A percentile compares a stretch with the other conserved stretches of the same genome.
phyloP scores from a whole-genome alignment of 2,329 filamentous ascomycete species.

The Trichoderma breve region DNA sequence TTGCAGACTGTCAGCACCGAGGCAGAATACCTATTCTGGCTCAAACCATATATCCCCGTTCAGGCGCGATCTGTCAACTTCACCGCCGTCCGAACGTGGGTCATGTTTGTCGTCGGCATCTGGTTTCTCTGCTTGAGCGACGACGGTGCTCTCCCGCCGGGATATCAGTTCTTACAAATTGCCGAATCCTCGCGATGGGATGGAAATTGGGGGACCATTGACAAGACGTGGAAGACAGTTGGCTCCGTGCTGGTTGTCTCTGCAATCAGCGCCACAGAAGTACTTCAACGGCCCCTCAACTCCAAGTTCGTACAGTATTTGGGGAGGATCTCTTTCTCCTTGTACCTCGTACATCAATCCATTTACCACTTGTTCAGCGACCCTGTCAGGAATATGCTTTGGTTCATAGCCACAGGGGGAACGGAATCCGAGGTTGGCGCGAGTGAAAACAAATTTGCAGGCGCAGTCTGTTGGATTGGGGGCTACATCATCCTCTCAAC shows the following conservation, averaged over 20 bases:
- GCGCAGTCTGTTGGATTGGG: conserved; percentile 4
- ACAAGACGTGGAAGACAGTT: conserved; percentile 16
- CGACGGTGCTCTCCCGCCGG: conserved; percentile 10
- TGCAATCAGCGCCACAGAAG: not conserved
- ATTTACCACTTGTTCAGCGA: conserved; percentile 10
- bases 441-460: not conserved
- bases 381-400: not conserved
- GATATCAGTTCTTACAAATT: conserved; percentile 13
- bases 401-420: conserved; percentile 6
- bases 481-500: conserved; percentile 7
- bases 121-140: conserved; percentile 15
- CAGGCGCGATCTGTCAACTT: not conserved
- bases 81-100: conserved; percentile 1
- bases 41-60: conserved; percentile 13
- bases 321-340: conserved; percentile 12
- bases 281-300: conserved; percentile 5
- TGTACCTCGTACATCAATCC: conserved; percentile 10
- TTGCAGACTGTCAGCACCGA: not conserved
- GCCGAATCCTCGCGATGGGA: conserved; percentile 13
- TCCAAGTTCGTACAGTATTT: conserved; percentile 4
- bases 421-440: not conserved
- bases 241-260: conserved; percentile 11
- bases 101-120: not conserved
- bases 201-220: not conserved
- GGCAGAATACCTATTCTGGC: not conserved